Evolutionary conservation across 2,329 filamentous ascomycete species (phyloP), one percentile per base, ranked within the genome.

Genomic region (Diaporthe ilicicola): DNA sequence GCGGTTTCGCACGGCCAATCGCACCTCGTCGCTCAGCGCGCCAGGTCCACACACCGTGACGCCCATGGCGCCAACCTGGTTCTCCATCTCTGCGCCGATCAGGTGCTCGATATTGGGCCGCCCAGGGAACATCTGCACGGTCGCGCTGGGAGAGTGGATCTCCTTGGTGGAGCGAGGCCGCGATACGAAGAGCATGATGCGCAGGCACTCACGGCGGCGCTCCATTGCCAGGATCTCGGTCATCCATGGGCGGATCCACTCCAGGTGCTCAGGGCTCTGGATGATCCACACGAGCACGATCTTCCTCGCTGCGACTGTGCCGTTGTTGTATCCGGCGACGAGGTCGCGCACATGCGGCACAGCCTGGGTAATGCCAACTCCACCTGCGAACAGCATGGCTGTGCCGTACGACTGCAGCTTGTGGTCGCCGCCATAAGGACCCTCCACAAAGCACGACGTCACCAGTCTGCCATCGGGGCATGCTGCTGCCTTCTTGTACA

Each of bases 181-280:
- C 74, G 90, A 93, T 75, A 95, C 91, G 79, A 94, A 95, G 67
- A 95, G 88, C 83, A 94, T 89, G 79, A 95, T 93, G 74, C 91
- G 90, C 67, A 95, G 85, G 66, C 92, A 87, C 72, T 94, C 92
- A 70, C 93, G 88, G 62, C 92, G 89, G 79, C 87, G 89, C 70
- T 93, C 91, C 90, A 94, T 92, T 71, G 89, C 88, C 48, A 94
- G 85, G 73, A 94, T 94, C 77, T 91, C 87, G 4, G 92, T 94
- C 93, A 95, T 94, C 92, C 92, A 94, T 9, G 92, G 91, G 56
- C 92, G 87, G 78, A 94, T 94, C 92, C 92, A 95, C 80, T 95
- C 92, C 37, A 95, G 86, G 79, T 94, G 92, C 82, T 94, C 93
- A 75, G 91, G 91, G 76, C 88, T 92, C 76, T 93, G 93, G 70